Conservation (phyloP, 305 asterid genomes). For the Solanum hybrid region DNA sequence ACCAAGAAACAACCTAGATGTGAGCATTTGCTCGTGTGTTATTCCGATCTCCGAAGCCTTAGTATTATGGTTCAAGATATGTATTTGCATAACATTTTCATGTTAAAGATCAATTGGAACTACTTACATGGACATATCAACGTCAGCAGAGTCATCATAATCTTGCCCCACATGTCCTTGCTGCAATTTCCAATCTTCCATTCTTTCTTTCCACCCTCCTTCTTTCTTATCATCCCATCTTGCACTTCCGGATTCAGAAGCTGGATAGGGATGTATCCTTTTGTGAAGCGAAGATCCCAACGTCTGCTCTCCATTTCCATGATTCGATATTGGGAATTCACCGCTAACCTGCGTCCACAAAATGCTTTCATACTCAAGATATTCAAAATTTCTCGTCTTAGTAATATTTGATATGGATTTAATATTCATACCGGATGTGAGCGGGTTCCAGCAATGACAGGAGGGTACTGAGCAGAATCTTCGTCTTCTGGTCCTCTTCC, state of each 20-base stretch:
- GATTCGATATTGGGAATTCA: slow-evolving; percentile 56
- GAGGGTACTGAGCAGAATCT: slow-evolving; percentile 58
- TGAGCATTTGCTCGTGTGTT: not conserved
- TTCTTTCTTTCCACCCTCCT: slow-evolving; percentile 85
- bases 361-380: not conserved
- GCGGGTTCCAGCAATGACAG: slow-evolving; percentile 70
- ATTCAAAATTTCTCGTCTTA: not conserved
- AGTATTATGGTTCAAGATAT: not conserved
- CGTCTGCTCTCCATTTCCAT: slow-evolving; percentile 71
- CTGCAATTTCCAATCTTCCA: slow-evolving; percentile 95
- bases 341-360: slow-evolving; percentile 61
- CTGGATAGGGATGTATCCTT: slow-evolving; percentile 79
- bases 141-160: slow-evolving; percentile 52
- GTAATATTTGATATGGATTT: not conserved
- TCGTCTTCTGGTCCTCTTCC: slow-evolving; percentile 94
- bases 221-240: slow-evolving; percentile 85
- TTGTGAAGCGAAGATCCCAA: slow-evolving; percentile 64
- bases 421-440: slow-evolving; percentile 52
- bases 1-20: not conserved
- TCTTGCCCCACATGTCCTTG: slow-evolving; percentile 72
- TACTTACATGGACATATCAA: slow-evolving; percentile 72
- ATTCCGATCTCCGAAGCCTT: not conserved
- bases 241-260: slow-evolving; percentile 62
- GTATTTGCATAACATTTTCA: not conserved
- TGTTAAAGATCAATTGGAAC: not conserved